Percentiles rank a stretch among this genome's conserved stretches.
These are phyloP conservation scores for Saccharomycopsis phalli DNA, from an alignment of 1,139 yeast species.

Conservation along the genomic window DNA sequence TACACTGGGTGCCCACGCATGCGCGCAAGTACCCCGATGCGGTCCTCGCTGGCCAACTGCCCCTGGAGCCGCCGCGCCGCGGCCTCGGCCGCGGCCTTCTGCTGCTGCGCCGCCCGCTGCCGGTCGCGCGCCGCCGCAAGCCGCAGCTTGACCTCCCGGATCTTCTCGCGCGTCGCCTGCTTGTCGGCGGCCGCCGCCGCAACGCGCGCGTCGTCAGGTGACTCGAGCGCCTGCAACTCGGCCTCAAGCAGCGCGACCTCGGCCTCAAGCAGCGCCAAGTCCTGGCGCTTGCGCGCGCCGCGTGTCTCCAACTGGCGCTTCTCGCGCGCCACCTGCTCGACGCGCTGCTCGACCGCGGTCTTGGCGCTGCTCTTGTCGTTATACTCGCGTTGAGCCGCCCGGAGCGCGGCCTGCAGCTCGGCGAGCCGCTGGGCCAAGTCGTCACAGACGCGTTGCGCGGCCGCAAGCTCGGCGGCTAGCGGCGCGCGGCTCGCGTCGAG, in stretches of 20 bases:
- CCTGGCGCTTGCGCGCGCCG: slow-evolving; percentile 25
- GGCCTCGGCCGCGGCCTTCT: not conserved
- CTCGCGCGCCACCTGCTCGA: slow-evolving; percentile 21
- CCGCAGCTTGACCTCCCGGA: slow-evolving; percentile 20
- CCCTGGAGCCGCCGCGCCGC: slow-evolving; percentile 21
- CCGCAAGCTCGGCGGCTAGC: slow-evolving; percentile 9
- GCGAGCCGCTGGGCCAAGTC: slow-evolving; percentile 17
- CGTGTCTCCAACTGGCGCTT: slow-evolving; percentile 21
- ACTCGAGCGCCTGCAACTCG: slow-evolving; percentile 22
- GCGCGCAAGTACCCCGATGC: slow-evolving; percentile 36
- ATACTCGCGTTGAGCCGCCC: slow-evolving; percentile 19
- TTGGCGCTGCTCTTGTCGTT: slow-evolving; percentile 22
- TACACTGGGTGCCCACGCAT: slow-evolving; percentile 27
- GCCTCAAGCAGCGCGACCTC: slow-evolving; percentile 24
- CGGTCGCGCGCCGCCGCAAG: slow-evolving; percentile 13
- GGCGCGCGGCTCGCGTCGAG: slow-evolving; percentile 19
- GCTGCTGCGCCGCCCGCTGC: not conserved
- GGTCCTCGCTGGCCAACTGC: slow-evolving; percentile 42
- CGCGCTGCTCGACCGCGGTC: slow-evolving; percentile 23
- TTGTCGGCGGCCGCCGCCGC: slow-evolving; percentile 22
- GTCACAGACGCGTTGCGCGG: slow-evolving; percentile 20
- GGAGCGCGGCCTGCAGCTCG: slow-evolving; percentile 19
- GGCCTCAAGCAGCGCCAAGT: slow-evolving; percentile 24
- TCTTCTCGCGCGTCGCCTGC: slow-evolving; percentile 20
- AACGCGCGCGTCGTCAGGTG: slow-evolving; percentile 23